A percentile compares a stretch with the other conserved stretches of the same genome.
These are phyloP conservation scores for Echites panduratus DNA, from an alignment of 257 asterid species.

Conservation along the genomic window DNA sequence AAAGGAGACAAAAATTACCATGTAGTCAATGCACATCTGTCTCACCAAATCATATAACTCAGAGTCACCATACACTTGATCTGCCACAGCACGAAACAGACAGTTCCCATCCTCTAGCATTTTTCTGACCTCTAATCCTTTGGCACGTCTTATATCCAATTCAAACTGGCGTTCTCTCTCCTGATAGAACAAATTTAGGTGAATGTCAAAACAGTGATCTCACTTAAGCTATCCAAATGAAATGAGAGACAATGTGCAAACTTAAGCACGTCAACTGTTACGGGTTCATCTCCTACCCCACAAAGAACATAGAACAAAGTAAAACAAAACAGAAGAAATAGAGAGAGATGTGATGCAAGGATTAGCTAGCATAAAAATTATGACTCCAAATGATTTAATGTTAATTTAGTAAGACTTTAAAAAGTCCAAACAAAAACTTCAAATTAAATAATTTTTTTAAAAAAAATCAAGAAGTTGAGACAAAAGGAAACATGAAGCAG, in stretches of 20 bases:
- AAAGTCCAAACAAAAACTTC: too few species aligned
- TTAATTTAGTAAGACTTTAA: neutral
- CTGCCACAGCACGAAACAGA: slow-evolving; percentile 98
- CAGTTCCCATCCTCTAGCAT: slow-evolving; percentile 98
- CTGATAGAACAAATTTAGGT: slow-evolving; percentile 37
- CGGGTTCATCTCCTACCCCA: neutral
- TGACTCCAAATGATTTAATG: neutral
- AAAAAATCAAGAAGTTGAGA: neutral
- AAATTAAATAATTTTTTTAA: neutral
- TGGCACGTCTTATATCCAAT: slow-evolving; percentile 73
- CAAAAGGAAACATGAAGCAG: neutral
- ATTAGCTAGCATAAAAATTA: too few species aligned
- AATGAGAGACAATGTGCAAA: neutral
- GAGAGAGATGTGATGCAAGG: neutral
- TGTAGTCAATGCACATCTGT: slow-evolving; percentile 98
- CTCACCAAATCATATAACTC: slow-evolving; percentile 80
- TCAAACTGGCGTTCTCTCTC: slow-evolving; percentile 91
- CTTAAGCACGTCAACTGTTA: neutral
- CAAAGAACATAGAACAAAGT: neutral
- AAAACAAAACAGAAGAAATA: neutral
- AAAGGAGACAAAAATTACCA: slow-evolving; percentile 44
- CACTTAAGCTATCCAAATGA: neutral
- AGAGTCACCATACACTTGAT: slow-evolving; percentile 98
- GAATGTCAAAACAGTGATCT: neutral
- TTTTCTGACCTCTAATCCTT: slow-evolving; percentile 89